These are phyloP conservation scores for Phoma sp. DNA, from an alignment of 2,329 filamentous ascomycete genomes.

Conservation along the genomic window DNA sequence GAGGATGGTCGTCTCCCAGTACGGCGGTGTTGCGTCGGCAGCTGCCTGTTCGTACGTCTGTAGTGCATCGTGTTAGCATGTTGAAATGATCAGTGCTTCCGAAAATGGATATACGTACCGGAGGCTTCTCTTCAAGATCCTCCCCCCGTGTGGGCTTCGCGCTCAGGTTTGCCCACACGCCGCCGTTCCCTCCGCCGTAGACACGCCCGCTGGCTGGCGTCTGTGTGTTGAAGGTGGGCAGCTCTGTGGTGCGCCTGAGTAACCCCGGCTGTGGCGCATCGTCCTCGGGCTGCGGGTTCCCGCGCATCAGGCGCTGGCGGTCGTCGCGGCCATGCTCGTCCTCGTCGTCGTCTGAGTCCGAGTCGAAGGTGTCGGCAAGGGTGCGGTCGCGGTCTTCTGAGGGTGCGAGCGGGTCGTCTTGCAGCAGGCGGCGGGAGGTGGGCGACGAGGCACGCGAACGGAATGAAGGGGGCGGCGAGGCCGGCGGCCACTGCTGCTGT, in stretches of 20 bases:
- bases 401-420: conserved; percentile 57
- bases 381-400: conserved; percentile 78
- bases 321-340: conserved; percentile 76
- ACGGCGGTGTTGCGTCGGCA: conserved; percentile 92
- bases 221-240: conserved; percentile 58
- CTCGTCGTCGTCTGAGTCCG: conserved; percentile 69
- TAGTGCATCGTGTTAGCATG: conserved; percentile 42
- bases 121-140: conserved; percentile 88
- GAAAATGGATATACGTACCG: conserved; percentile 64
- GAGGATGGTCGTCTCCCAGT: conserved; percentile 98
- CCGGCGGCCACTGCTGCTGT: conserved; percentile 48
- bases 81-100: neutral
- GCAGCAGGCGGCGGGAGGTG: conserved; percentile 58
- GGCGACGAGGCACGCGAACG: conserved; percentile 80
- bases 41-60: conserved; percentile 98
- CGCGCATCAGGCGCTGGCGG: conserved; percentile 82
- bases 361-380: conserved; percentile 91
- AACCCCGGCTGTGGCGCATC: conserved; percentile 43
- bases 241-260: conserved; percentile 58
- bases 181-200: conserved; percentile 81
- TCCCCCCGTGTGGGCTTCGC: conserved; percentile 85
- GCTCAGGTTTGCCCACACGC: conserved; percentile 93
- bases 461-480: conserved; percentile 75
- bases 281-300: conserved; percentile 51
- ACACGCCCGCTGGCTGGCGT: conserved; percentile 56